These are phyloP conservation scores for Cichorium intybus DNA, from an alignment of 140 eudicot species.

Conservation along the genomic window DNA sequence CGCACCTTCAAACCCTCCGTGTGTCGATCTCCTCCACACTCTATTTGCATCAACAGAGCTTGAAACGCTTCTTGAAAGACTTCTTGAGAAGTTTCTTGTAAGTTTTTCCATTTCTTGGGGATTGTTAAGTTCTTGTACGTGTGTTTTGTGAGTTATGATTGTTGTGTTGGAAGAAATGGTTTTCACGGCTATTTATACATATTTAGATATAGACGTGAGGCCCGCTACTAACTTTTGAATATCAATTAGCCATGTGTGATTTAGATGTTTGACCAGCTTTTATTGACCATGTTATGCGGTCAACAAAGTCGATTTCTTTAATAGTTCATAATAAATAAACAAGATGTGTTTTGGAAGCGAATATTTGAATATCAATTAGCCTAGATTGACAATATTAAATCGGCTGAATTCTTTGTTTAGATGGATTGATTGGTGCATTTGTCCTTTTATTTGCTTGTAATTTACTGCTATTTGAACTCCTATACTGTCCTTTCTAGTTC, in stretches of 20 bases:
- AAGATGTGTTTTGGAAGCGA: too few species aligned
- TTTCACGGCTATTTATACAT: slow-evolving; percentile 17
- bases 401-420: too few species aligned
- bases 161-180: slow-evolving; percentile 13
- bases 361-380: too few species aligned
- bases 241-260: background rate
- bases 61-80: slow-evolving; percentile 28
- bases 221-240: too few species aligned
- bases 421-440: too few species aligned
- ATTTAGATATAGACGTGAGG: background rate
- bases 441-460: too few species aligned
- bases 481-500: too few species aligned
- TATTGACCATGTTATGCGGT: background rate
- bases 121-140: background rate
- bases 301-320: slow-evolving; percentile 5
- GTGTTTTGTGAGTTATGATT: background rate
- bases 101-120: slow-evolving; percentile 24
- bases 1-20: slow-evolving; percentile 23
- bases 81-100: slow-evolving; percentile 21
- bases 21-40: slow-evolving; percentile 23
- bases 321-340: background rate
- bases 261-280: slow-evolving; percentile 18
- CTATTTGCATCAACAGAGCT: slow-evolving; percentile 19
- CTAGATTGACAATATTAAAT: too few species aligned
- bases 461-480: too few species aligned